These are phyloP conservation scores for Candida pseudoglaebosa DNA, from an alignment of 805 yeast genomes.

Conservation along the genomic window DNA sequence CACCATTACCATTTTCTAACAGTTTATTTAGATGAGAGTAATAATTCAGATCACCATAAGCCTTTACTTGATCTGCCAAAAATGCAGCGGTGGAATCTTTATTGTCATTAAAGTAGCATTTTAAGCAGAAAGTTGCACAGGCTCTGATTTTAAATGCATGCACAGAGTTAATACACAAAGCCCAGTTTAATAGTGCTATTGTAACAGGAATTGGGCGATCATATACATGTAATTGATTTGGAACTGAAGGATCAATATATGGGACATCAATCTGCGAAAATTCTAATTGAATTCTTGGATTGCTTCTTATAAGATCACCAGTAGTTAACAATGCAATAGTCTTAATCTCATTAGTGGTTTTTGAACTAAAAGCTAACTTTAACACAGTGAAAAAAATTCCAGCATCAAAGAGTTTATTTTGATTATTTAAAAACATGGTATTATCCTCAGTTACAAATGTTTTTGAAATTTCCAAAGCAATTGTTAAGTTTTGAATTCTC, in stretches of 20 bases:
- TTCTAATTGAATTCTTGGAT: slow-evolving; percentile 61
- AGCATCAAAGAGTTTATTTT: slow-evolving; percentile 52
- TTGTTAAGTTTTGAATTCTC: slow-evolving; percentile 58
- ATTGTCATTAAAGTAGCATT: slow-evolving; percentile 66
- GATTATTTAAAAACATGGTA: slow-evolving; percentile 59
- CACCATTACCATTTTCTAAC: slow-evolving; percentile 6
- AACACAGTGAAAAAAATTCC: slow-evolving; percentile 65
- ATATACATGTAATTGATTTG: slow-evolving; percentile 35
- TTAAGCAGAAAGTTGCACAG: slow-evolving; percentile 63
- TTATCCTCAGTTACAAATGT: slow-evolving; percentile 70
- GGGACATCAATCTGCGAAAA: slow-evolving; percentile 89
- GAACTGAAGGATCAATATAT: slow-evolving; percentile 71
- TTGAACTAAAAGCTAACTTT: slow-evolving; percentile 63
- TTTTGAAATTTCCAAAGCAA: slow-evolving; percentile 68
- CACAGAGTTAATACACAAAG: slow-evolving; percentile 71
- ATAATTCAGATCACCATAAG: slow-evolving; percentile 25
- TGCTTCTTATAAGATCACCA: slow-evolving; percentile 70
- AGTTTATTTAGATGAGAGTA: slow-evolving; percentile 14
- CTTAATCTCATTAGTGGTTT: slow-evolving; percentile 63
- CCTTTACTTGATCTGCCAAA: slow-evolving; percentile 58
- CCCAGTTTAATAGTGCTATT: slow-evolving; percentile 78
- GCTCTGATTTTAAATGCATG: slow-evolving; percentile 80
- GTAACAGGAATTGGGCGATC: slow-evolving; percentile 58
- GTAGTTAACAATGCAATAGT: slow-evolving; percentile 67
- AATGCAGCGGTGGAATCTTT: slow-evolving; percentile 58